A percentile compares a stretch with the other conserved stretches of the same genome.
Evolutionary conservation across 2,329 filamentous ascomycete genomes (phyloP).

Genomic region (Blastomyces parvus): DNA sequence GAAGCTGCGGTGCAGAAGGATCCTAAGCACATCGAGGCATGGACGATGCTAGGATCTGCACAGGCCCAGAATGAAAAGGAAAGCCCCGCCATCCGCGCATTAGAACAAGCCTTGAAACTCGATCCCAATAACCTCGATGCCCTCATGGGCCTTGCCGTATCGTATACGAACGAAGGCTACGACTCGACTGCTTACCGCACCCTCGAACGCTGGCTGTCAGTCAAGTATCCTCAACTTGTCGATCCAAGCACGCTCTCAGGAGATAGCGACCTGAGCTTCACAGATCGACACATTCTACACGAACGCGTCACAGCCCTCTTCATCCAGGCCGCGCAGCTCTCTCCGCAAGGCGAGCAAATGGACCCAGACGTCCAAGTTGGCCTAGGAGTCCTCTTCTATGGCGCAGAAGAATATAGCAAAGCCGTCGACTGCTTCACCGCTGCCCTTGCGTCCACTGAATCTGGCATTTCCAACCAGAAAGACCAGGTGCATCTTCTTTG

Average conservation of each 20-base stretch:
- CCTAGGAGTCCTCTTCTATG: slow-evolving; percentile 93
- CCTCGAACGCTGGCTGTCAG: slow-evolving; percentile 90
- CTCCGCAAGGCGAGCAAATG: slow-evolving; percentile 87
- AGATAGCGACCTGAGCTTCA: slow-evolving; percentile 81
- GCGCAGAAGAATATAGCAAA: slow-evolving; percentile 95
- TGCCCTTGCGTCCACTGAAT: slow-evolving; percentile 75
- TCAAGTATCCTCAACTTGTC: slow-evolving; percentile 81
- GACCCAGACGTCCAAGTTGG: slow-evolving; percentile 98
- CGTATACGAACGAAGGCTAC: slow-evolving; percentile 98
- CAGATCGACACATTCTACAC: slow-evolving; percentile 80
- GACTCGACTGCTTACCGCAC: slow-evolving; percentile 95
- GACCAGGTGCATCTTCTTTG: slow-evolving; percentile 88
- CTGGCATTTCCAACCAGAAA: slow-evolving; percentile 71
- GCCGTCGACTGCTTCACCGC: slow-evolving; percentile 97
- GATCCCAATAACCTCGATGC: slow-evolving; percentile 81
- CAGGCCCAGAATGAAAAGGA: slow-evolving; percentile 99
- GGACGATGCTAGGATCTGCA: slow-evolving; percentile 82
- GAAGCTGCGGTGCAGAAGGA: slow-evolving; percentile 92
- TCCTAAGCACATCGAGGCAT: slow-evolving; percentile 77
- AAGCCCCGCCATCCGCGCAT: slow-evolving; percentile 82
- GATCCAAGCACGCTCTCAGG: slow-evolving; percentile 58
- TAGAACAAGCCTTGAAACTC: slow-evolving; percentile 81
- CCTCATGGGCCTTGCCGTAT: slow-evolving; percentile 90
- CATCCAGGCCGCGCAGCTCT: slow-evolving; percentile 84
- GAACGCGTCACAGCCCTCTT: slow-evolving; percentile 84